phyloP scores from a whole-genome alignment of 108 stramenopile genomes.

The Nitzschia sp. region DNA sequence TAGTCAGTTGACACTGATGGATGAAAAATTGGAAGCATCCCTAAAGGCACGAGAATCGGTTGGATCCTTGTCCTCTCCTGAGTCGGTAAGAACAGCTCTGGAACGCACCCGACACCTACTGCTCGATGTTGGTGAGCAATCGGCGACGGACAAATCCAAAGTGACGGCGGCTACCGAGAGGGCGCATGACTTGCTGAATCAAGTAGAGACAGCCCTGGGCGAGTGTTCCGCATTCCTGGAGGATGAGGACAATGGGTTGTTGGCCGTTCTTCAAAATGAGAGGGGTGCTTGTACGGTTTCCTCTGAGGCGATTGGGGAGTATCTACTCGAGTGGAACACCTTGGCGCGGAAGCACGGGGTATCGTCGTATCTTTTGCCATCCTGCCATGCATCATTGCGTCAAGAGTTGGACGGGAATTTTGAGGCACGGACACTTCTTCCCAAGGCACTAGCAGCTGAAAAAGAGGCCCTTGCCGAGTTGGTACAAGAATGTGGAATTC shows the following conservation, averaged over 20 bases:
- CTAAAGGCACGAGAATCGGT: conserved; percentile 51
- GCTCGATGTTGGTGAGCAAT: conserved; percentile 33
- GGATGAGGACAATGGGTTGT: conserved; percentile 49
- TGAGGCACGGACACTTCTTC: conserved; percentile 57
- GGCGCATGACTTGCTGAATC: conserved; percentile 72
- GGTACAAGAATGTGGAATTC: conserved; percentile 37
- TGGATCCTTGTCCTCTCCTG: conserved; percentile 45
- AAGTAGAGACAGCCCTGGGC: conserved; percentile 52
- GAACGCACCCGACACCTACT: conserved; percentile 62
- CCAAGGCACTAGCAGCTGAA: conserved; percentile 56
- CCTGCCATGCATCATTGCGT: conserved; percentile 59
- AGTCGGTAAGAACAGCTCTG: conserved; percentile 62
- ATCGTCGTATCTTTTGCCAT: conserved; percentile 53
- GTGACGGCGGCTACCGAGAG: conserved; percentile 54
- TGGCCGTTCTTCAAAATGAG: conserved; percentile 45
- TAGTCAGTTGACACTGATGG: conserved; percentile 47
- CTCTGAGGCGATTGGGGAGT: conserved; percentile 57
- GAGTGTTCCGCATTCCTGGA: conserved; percentile 63
- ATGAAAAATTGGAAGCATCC: conserved; percentile 57
- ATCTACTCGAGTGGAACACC: conserved; percentile 77
- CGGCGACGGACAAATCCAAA: background rate
- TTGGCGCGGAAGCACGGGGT: conserved; percentile 82
- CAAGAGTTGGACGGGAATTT: conserved; percentile 75
- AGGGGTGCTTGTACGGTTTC: conserved; percentile 39
- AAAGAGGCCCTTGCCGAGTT: conserved; percentile 42